These are phyloP conservation scores for Hyaloscypha finlandica DNA, from an alignment of 495 filamentous ascomycete species.

Conservation along the genomic window DNA sequence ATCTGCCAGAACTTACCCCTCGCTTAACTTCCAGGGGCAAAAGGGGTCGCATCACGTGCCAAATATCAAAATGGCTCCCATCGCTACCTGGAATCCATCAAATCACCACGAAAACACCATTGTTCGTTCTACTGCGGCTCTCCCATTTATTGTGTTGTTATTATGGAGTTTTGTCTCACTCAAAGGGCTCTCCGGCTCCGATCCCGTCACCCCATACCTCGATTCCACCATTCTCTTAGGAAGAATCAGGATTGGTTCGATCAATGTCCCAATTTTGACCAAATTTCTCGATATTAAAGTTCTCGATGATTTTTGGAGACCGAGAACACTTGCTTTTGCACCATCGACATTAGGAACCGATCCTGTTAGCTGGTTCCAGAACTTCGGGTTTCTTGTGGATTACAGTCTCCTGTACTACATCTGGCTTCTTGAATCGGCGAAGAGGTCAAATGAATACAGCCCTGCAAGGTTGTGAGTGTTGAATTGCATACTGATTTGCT, in stretches of 20 bases:
- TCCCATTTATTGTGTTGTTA: neutral
- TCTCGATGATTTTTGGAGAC: neutral
- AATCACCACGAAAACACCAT: neutral
- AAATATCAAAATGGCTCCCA: slow-evolving; percentile 6
- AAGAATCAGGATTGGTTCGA: neutral
- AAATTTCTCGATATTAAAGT: neutral
- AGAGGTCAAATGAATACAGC: neutral
- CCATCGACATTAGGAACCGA: neutral
- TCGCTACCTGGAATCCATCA: neutral
- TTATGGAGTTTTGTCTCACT: neutral
- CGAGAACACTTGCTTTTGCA: neutral
- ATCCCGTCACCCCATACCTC: neutral
- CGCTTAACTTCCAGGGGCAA: neutral
- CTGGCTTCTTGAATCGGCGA: neutral
- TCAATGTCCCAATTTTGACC: neutral
- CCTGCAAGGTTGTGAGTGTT: neutral
- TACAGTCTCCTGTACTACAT: neutral
- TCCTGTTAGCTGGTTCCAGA: neutral
- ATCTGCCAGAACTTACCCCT: neutral
- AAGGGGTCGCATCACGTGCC: neutral
- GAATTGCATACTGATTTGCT: neutral
- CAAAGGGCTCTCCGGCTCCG: neutral
- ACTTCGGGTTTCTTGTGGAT: neutral
- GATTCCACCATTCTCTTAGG: neutral
- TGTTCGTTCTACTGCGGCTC: neutral